Percentiles rank a stretch among this genome's conserved stretches.
These are phyloP conservation scores for Ophiostoma triangulosporum DNA, from an alignment of 2,329 filamentous ascomycete species.

Conservation along the genomic window DNA sequence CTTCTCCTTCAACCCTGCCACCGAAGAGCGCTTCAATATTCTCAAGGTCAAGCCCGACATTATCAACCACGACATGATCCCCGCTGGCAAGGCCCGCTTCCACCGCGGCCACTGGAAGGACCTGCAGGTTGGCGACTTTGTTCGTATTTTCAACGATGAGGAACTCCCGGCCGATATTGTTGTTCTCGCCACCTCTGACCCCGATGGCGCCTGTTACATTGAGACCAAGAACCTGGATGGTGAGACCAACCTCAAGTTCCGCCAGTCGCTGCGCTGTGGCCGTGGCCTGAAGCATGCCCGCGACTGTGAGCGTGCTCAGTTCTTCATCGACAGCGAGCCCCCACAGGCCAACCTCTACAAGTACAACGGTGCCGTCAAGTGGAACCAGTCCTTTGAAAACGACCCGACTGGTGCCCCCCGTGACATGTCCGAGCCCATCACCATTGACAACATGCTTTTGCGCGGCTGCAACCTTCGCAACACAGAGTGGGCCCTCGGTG, in stretches of 20 bases:
- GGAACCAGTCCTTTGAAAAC: constrained; percentile 57
- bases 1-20: constrained; percentile 23
- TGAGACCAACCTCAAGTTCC: constrained; percentile 93
- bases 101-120: constrained; percentile 94
- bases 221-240: constrained; percentile 98
- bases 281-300: constrained; percentile 72
- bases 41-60: constrained; percentile 41
- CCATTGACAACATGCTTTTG: constrained; percentile 88
- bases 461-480: constrained; percentile 89
- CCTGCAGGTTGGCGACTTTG: constrained; percentile 87
- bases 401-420: constrained; percentile 48
- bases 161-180: constrained; percentile 89
- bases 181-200: constrained; percentile 82
- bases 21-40: constrained; percentile 21
- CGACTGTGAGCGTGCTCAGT: constrained; percentile 83
- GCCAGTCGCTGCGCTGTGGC: constrained; percentile 78
- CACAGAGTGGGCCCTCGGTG: constrained; percentile 87
- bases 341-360: constrained; percentile 92
- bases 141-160: constrained; percentile 92
- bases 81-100: constrained; percentile 64
- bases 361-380: constrained; percentile 80
- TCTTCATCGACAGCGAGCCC: constrained; percentile 76
- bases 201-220: constrained; percentile 89
- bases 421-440: constrained; percentile 82
- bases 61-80: constrained; percentile 55